Evolutionary conservation across 2,329 filamentous ascomycete species (phyloP), one percentile per base, ranked within the genome.

Genomic region (Ramularia endophylla): DNA sequence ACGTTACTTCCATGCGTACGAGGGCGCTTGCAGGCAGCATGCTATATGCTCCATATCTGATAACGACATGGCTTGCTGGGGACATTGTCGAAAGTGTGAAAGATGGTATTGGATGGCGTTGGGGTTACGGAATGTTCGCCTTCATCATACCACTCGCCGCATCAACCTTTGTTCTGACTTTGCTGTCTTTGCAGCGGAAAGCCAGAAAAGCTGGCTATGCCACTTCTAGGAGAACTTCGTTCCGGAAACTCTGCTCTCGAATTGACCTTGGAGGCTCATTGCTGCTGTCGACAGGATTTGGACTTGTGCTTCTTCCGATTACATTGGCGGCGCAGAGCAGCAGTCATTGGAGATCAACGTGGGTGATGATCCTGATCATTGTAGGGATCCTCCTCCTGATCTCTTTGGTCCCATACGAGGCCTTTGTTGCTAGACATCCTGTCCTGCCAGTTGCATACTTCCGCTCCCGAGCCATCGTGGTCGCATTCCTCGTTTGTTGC

Each of bases 371-470:
- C 15, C 52, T 74, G 12, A 69, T 75, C 34, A 64, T 60, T 1
- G 30, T 72, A 0, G 73, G 72, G 3, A 60, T 48, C 0, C 38
- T 66, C 1, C 53, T 67, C 13, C 62, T 78, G 5, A 51, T 66
- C 6, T 55, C 48, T 1, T 66, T 73, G n/a, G 65, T 69, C 6
- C 60, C 66, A 3, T 77, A 76, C 50, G 74, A 77, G 55, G 58
- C 62, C 17, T 59, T 59, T 19, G 22, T 68, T 5, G 69, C 71
- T 3, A 60, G 55, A 13, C 57, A 72, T 41, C 71, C 72, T 0
- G 58, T 73, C 15, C 56, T 74, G 8, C 71, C 72, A 0, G 55
- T 65, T 2, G 61, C 58, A 15, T 74, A 73, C 50, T 68, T 74
- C 52, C 59, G 59, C 19, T 68, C 66, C 28, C 41, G 59, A 4